Conservation (phyloP, 2,329 filamentous ascomycete genomes). For the Aspergillus uvarum region DNA sequence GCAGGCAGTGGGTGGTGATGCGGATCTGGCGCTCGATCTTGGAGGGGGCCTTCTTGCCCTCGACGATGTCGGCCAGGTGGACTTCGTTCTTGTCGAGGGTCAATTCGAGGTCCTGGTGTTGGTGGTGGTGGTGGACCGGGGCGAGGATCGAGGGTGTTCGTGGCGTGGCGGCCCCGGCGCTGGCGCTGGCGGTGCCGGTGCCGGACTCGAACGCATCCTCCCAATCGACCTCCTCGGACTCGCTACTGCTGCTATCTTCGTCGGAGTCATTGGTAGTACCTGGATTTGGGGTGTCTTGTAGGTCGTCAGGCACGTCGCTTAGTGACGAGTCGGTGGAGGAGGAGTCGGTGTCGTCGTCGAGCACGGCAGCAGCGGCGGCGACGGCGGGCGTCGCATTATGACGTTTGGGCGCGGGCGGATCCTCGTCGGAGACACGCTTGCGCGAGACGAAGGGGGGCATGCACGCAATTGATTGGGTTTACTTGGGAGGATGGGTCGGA, state of each 20-base stretch:
- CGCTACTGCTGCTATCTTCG: slow-evolving; percentile 50
- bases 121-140: slow-evolving; percentile 24
- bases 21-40: slow-evolving; percentile 81
- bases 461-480: slow-evolving; percentile 16
- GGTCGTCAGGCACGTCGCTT: slow-evolving; percentile 34
- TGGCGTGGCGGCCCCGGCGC: slow-evolving; percentile 15
- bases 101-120: slow-evolving; percentile 70
- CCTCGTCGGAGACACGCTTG: slow-evolving; percentile 41
- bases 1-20: slow-evolving; percentile 77
- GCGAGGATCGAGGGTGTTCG: slow-evolving; percentile 43
- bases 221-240: slow-evolving; percentile 61
- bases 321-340: slow-evolving; percentile 40
- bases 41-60: slow-evolving; percentile 76
- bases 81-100: slow-evolving; percentile 60
- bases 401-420: slow-evolving; percentile 38
- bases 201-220: slow-evolving; percentile 54
- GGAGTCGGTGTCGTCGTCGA: slow-evolving; percentile 27
- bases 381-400: slow-evolving; percentile 30
- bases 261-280: slow-evolving; percentile 26
- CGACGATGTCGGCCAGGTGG: slow-evolving; percentile 60
- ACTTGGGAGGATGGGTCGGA: slow-evolving; percentile 8
- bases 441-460: slow-evolving; percentile 51
- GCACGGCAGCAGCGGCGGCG: slow-evolving; percentile 19
- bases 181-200: slow-evolving; percentile 26
- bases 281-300: slow-evolving; percentile 39